phyloP scores from a whole-genome alignment of 208 protist genomes.

The Spongospora subterranea region DNA sequence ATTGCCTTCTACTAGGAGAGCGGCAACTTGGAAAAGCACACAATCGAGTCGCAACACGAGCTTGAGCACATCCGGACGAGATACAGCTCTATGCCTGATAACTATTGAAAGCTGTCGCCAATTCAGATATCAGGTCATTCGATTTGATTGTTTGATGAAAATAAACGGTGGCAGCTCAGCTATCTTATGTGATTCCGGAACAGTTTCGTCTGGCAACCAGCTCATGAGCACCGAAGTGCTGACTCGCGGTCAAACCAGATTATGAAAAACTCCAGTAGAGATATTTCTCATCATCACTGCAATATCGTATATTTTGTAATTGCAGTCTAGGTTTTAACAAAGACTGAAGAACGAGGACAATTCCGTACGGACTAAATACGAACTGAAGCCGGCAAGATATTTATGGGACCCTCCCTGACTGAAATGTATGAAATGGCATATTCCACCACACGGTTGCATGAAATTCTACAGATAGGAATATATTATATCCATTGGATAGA shows the following conservation, averaged over 20 bases:
- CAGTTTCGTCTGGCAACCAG: neutral
- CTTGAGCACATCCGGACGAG: too few relatives aligned
- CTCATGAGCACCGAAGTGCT: neutral
- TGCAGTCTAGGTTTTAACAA: constrained; percentile 54
- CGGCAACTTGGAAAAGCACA: too few relatives aligned
- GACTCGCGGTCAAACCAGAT: neutral
- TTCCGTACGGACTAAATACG: neutral
- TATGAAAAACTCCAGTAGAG: neutral
- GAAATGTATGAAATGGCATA: too few relatives aligned
- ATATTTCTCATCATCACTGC: constrained; percentile 52
- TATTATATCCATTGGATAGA: too few relatives aligned
- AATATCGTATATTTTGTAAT: constrained; percentile 49
- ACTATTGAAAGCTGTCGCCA: too few relatives aligned
- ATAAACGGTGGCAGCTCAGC: constrained; percentile 15
- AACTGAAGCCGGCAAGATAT: neutral
- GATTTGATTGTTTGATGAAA: constrained; percentile 1
- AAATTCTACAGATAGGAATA: too few relatives aligned
- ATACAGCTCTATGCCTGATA: too few relatives aligned
- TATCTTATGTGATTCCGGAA: constrained; percentile 47
- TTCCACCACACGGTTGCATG: too few relatives aligned
- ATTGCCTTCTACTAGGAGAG: too few relatives aligned
- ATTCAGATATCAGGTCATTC: neutral
- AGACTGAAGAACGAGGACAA: neutral
- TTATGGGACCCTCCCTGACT: neutral
- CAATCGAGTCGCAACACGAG: too few relatives aligned